Percentiles rank a stretch among this genome's conserved stretches.
These are phyloP conservation scores for Drechslerella dactyloides DNA, from an alignment of 2,329 filamentous ascomycete species.

Conservation along the genomic window DNA sequence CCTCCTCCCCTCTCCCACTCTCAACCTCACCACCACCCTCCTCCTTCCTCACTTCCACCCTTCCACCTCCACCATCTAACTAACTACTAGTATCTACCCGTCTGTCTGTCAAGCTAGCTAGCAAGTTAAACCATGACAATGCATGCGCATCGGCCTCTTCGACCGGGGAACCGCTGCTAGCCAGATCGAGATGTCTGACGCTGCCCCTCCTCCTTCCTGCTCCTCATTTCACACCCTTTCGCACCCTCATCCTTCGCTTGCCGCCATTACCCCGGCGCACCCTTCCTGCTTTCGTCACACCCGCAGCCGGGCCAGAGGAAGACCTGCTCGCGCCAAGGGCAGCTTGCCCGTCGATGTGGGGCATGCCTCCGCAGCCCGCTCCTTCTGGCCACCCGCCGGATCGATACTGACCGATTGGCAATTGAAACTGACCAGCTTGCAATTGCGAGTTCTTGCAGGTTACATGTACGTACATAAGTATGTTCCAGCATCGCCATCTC, in stretches of 20 bases:
- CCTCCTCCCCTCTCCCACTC: neutral
- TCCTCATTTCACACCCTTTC: no score
- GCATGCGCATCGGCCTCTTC: no score
- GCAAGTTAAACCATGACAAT: no score
- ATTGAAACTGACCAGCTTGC: no score
- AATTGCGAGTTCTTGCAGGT: no score
- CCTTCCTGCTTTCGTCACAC: conserved; percentile 40
- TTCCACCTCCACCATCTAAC: neutral
- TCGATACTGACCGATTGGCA: neutral
- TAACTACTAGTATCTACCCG: no score
- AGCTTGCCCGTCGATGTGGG: conserved; percentile 28
- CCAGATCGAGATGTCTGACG: neutral
- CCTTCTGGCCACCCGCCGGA: neutral
- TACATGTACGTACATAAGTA: neutral
- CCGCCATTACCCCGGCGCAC: conserved; percentile 48
- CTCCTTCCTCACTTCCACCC: neutral
- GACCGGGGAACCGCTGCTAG: neutral
- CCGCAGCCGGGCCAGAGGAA: conserved; percentile 43
- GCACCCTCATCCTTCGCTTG: conserved; percentile 46
- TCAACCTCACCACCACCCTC: neutral
- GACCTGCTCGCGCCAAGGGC: conserved; percentile 47
- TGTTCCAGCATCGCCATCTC: conserved; percentile 1
- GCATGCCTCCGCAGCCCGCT: conserved; percentile 1
- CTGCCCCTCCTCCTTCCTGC: neutral
- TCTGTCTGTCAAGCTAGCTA: no score